These are phyloP conservation scores for Tolypocladium capitatum DNA, from an alignment of 2,329 filamentous ascomycete genomes.

Conservation along the genomic window DNA sequence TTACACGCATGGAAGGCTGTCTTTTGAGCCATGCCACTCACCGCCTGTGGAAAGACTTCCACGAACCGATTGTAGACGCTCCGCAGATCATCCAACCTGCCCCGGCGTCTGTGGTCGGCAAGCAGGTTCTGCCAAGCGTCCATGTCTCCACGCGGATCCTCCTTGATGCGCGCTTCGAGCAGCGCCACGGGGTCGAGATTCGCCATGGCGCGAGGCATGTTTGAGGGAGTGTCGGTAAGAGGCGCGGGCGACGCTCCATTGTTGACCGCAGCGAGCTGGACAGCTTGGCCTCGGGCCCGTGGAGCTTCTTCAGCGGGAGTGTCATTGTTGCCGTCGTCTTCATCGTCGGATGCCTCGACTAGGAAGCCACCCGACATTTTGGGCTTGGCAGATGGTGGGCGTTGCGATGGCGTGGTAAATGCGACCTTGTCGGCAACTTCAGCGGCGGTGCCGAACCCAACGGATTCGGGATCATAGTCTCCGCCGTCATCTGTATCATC, in stretches of 20 bases:
- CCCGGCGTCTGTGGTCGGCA: conserved; percentile 66
- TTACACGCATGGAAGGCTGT: neutral
- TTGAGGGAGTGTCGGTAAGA: conserved; percentile 13
- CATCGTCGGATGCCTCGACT: conserved; percentile 46
- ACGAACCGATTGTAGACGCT: conserved; percentile 77
- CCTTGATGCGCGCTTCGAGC: conserved; percentile 79
- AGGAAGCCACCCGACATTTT: conserved; percentile 48
- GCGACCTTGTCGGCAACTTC: conserved; percentile 20
- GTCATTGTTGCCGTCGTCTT: conserved; percentile 40
- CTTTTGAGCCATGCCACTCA: conserved; percentile 39
- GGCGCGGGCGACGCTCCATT: conserved; percentile 9
- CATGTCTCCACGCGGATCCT: conserved; percentile 85
- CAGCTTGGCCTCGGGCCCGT: neutral
- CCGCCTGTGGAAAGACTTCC: conserved; percentile 75
- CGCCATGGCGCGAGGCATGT: conserved; percentile 24
- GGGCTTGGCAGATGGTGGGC: conserved; percentile 32
- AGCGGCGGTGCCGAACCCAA: conserved; percentile 28
- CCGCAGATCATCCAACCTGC: conserved; percentile 70
- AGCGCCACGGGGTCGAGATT: conserved; percentile 58
- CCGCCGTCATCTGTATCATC: conserved; percentile 39
- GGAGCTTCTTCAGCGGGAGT: conserved; percentile 10
- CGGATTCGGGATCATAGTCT: conserved; percentile 46
- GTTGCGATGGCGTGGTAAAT: conserved; percentile 15
- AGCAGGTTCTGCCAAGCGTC: conserved; percentile 87
- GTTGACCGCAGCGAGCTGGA: conserved; percentile 9